These are phyloP conservation scores for Fusarium azukiicola DNA, from an alignment of 2,329 filamentous ascomycete species.

Conservation along the genomic window DNA sequence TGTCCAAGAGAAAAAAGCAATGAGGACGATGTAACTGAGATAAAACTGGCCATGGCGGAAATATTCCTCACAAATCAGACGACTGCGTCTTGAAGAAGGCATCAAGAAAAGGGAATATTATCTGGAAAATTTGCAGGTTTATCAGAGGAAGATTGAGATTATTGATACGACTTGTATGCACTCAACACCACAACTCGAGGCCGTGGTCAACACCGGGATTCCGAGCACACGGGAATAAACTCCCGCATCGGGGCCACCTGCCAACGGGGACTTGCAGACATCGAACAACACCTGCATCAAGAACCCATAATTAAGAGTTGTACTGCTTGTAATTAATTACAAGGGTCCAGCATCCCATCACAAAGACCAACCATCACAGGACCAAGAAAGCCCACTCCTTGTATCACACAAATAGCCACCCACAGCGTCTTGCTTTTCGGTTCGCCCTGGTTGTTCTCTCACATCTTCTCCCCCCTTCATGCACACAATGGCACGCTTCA, in stretches of 20 bases:
- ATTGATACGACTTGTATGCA: no score
- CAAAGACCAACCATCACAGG: background rate
- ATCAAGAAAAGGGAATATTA: background rate
- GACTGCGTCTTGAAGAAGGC: background rate
- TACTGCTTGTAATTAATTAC: background rate
- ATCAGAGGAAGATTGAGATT: no score
- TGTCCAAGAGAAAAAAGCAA: conserved; percentile 9
- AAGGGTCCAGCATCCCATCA: background rate
- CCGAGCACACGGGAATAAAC: background rate
- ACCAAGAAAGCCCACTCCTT: background rate
- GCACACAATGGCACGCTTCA: conserved; percentile 38
- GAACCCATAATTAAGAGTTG: conserved; percentile 1
- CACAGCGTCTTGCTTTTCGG: conserved; percentile 2
- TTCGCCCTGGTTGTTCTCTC: background rate
- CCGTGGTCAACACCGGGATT: background rate
- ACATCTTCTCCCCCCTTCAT: background rate
- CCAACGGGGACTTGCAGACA: background rate
- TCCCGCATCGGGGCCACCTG: conserved; percentile 13
- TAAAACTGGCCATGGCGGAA: conserved; percentile 10
- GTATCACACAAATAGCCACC: conserved; percentile 8
- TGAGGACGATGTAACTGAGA: conserved; percentile 11
- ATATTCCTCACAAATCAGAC: background rate
- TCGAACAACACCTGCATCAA: background rate
- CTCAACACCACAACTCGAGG: no score
- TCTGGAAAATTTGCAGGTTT: no score